Base-by-base conservation (phyloP, 2,329 filamentous ascomycete species). In the Aspergillus tamarii region DNA sequence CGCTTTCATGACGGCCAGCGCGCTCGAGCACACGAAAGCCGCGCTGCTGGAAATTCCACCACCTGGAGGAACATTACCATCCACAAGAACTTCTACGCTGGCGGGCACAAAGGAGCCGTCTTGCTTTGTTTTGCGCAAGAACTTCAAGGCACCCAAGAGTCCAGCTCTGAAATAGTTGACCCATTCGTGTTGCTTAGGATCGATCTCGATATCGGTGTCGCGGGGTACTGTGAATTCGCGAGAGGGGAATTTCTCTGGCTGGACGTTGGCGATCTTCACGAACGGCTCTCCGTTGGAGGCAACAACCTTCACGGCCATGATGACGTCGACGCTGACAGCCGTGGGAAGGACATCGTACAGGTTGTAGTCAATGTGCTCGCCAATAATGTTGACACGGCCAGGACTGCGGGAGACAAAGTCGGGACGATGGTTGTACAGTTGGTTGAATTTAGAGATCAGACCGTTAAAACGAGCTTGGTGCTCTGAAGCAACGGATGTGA, bases 281-380 rank as follows among this genome's bases (percentile, higher is more conserved):
- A 88, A 90, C 1, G 85, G 82, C 56, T 85, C 84, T 23, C 78
- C 78, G 19, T 66, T 45, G 6, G 74, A 67, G 11, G 77, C 73
- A 41, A 85, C 78, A 32, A 83, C 77, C 32, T 84, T 84, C 62
- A 97, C 91, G 59, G 94, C 95, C 73, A 99, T 87, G 64, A 99
- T 86, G 62, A 93, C 90, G 78, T 99, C 95, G 66, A 93, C 91
- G 7, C 91, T 93, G 69, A 98, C 93, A 66, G 94, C 95, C 88
- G 97, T 97, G 59, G 95, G 95, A 28, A 99, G 85, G 64, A 97
- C 94, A 71, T 95, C 90, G 83, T 98, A 99, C 23, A 99, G 87
- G 16, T 93, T 97, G 82, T 99, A 99, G 83, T 99, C 95, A 74
- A 99, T 97, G 82, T 99, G 95, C 85, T 99, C 95, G 78, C 95